Evolutionary conservation across 169 alveolate genomes (phyloP), one percentile per base, ranked within the genome.

Genomic region (Plasmodium blacklocki): DNA sequence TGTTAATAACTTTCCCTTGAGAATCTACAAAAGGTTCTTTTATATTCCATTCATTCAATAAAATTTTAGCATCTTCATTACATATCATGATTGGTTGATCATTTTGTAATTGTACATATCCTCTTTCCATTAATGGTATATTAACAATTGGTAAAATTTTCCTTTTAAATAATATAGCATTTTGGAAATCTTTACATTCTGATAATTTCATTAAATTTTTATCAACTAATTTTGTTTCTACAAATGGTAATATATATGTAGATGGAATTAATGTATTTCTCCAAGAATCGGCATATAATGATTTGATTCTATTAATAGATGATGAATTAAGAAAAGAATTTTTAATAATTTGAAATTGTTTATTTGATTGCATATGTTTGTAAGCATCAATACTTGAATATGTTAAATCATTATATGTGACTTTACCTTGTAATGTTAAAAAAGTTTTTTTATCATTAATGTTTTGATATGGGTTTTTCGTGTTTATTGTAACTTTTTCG

Each of bases 21-120:
- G 93, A n/a, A 32, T 93, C 80, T 23, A 94, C 95, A 74, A 89
- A 80, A 2, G 95, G 95, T 26, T 93, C 93, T 14, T 68, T 68
- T 56, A 93, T 60, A 21, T 92, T 93, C 96, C 96, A 94, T 74
- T 88, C 93, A 49, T 66, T 70, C 3, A 94, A 86, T 12, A 94
- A 54, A 68, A 88, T 89, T 47, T 71, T 91, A 2, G 95, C 96
- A 49, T 94, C 96, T 43, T 89, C 90, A 70, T 93, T 94, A 67
- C 94, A 91, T 29, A 74, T 80, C 95, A 94, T 94, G 14, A 93
- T 93, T n/a, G 96, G 96, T 54, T 92, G 93, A 5, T 95, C 95
- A 50, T 73, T 74, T 23, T 92, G 74, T 52, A 92, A 19, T 86
- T 66, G 63, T 6, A 93, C 88, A 43, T 89, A 91, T 15, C 96